phyloP scores from a whole-genome alignment of 2,329 filamentous ascomycete species.

The Trichoderma guizhouense region DNA sequence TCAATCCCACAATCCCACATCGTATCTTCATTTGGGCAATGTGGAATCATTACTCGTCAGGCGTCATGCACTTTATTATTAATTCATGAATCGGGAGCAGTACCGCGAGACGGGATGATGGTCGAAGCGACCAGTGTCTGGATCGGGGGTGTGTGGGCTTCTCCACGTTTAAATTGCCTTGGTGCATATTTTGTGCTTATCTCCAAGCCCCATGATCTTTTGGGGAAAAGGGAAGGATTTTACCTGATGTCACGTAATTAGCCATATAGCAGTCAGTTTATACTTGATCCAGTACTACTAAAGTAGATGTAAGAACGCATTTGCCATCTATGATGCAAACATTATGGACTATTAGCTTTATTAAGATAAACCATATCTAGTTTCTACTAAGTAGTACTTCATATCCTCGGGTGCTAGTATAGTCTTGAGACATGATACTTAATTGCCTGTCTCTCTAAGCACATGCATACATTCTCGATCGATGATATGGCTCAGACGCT shows the following conservation, averaged over 20 bases:
- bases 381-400: too few species aligned
- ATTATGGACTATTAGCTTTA: too few species aligned
- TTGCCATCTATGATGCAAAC: neutral
- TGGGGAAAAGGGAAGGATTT: neutral
- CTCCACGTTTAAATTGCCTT: neutral
- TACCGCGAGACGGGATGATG: neutral
- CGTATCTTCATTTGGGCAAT: neutral
- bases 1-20: neutral
- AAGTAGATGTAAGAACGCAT: neutral
- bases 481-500: neutral
- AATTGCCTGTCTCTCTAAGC: too few species aligned
- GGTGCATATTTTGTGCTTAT: neutral
- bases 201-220: neutral
- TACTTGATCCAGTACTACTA: neutral
- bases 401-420: too few species aligned
- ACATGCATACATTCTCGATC: neutral
- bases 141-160: neutral
- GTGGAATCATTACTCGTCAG: neutral
- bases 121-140: neutral
- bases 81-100: neutral
- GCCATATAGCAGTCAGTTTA: neutral
- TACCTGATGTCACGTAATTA: neutral
- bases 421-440: too few species aligned
- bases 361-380: too few species aligned
- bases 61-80: neutral